Evolutionary conservation across 78 protist species (phyloP).

Genomic region (Bigelowiella natans): DNA sequence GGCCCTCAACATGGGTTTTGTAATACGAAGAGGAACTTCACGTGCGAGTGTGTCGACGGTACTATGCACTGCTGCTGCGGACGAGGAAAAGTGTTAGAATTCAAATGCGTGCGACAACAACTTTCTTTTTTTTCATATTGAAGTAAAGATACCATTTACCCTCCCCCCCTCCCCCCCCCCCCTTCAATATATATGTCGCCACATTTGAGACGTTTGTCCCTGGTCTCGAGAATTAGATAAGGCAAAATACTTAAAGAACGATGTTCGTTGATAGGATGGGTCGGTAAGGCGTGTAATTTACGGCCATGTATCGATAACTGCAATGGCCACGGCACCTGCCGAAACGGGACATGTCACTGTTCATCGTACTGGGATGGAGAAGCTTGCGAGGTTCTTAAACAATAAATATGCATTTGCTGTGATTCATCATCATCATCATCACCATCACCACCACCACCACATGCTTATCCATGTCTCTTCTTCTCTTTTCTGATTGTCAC

Average conservation of each 20-base stretch:
- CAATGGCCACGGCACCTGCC: neutral
- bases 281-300: neutral
- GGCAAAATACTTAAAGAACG: neutral
- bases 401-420: neutral
- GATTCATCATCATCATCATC: no score
- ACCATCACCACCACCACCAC: no score
- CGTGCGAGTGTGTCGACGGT: neutral
- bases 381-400: neutral
- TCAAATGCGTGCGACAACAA: no score
- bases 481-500: no score
- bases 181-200: no score
- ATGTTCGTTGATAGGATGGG: neutral
- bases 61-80: no score
- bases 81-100: no score
- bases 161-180: no score
- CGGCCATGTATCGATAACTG: neutral
- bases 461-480: no score
- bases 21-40: neutral
- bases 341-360: neutral
- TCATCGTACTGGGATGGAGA: neutral
- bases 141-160: no score
- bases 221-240: neutral
- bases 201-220: no score
- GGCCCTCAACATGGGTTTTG: neutral
- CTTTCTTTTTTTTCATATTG: no score